Evolutionary conservation across 768 basidiomycete species (phyloP).

Genomic region (Naganishia kalamii): DNA sequence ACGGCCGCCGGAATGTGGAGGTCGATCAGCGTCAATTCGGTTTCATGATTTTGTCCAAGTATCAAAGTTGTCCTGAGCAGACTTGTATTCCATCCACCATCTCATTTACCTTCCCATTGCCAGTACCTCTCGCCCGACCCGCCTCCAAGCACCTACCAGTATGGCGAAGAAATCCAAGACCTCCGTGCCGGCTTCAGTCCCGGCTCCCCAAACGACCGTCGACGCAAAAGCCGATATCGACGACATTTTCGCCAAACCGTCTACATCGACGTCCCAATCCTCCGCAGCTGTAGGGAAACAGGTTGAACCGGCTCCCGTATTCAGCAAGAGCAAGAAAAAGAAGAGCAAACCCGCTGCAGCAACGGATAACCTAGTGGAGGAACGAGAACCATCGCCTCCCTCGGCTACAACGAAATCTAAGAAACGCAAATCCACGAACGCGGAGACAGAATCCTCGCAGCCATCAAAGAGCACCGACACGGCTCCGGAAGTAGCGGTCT

Average conservation of each 20-base stretch:
- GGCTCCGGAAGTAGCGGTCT: conserved; percentile 5
- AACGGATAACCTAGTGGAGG: neutral
- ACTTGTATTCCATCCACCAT: too few species aligned
- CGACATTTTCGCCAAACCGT: conserved; percentile 21
- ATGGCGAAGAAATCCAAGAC: neutral
- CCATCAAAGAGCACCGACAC: neutral
- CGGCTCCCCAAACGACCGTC: neutral
- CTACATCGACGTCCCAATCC: neutral
- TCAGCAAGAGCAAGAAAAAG: conserved; percentile 38
- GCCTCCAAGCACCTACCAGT: neutral
- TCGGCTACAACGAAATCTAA: neutral
- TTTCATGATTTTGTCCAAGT: too few species aligned
- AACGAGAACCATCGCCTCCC: neutral
- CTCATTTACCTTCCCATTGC: too few species aligned
- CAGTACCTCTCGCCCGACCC: too few species aligned
- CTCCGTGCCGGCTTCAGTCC: neutral
- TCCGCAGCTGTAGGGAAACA: neutral
- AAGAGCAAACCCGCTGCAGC: conserved; percentile 21
- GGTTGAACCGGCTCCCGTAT: neutral
- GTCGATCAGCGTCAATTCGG: neutral
- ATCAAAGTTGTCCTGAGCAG: too few species aligned
- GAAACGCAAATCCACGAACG: neutral
- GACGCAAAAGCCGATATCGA: conserved; percentile 20
- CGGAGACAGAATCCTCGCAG: neutral
- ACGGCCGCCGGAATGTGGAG: conserved; percentile 9